Evolutionary conservation across 129 eudicot species (phyloP), one percentile per base, ranked within the genome.

Genomic region (Saposhnikovia divaricata): DNA sequence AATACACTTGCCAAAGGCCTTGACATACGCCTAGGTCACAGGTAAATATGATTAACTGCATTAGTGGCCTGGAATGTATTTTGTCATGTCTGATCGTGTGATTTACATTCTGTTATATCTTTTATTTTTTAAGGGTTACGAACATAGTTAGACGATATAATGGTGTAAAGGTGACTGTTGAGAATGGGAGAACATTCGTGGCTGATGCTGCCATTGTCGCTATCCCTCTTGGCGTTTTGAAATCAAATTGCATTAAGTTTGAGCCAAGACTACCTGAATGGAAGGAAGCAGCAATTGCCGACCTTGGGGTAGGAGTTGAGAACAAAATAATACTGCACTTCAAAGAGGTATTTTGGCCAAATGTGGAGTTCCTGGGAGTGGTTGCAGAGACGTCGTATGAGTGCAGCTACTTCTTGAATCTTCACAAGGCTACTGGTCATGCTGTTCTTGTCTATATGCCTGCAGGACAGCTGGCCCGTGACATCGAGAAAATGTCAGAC

Each of bases 371-470:
- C 84, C 77, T 96, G 82, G 99, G 99, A 80, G 99, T 96, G 15
- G 99, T 96, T 83, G 87, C 98, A 2, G 95, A 89, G 72, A 90
- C 95, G 21, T 84, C 98, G 16, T 88, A 90, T 47, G 89, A 72
- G 48, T 96, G 99, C 85, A 92, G 99, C 83, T 96, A 96, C 82
- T 96, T 96, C 61, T 87, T 96, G 59, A 96, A 96, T 81, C 98
- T 96, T 69, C 98, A 96, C 86, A 96, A 96, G 86, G 99, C 99
- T 63, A 96, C 98, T 0, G 96, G 99, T 59, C 97, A 92, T 69
- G 40, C 91, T 12, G 99, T 92, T 51, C 98, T 95, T 25, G 98
- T 96, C 45, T 96, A 96, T 79, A 96, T 96, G 99, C 99, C 98
- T 50, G 98, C 99, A 0, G 99, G 99, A 51, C 85, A 96, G 78